Percentiles rank a stretch among this genome's conserved stretches.
These are phyloP conservation scores for Lactarius trivialis DNA, from an alignment of 768 basidiomycete species.

Conservation along the genomic window DNA sequence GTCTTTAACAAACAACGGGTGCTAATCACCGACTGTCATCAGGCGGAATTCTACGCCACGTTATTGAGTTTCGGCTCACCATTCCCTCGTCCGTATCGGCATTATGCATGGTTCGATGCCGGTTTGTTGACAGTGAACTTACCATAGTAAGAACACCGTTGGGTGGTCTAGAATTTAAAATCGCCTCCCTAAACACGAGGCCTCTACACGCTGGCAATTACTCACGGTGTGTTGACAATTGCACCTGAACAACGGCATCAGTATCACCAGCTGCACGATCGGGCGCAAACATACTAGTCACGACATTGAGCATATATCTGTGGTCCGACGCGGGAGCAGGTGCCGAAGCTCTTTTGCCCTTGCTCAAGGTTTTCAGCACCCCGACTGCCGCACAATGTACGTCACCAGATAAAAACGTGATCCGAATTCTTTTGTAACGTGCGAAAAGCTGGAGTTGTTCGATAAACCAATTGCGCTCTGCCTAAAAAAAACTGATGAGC, in stretches of 20 bases:
- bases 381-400: conserved; percentile 90
- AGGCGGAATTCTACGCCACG: background rate
- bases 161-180: conserved; percentile 42
- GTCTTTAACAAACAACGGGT: conserved; percentile 71
- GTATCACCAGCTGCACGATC: background rate
- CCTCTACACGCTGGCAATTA: conserved; percentile 5
- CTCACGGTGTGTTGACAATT: conserved; percentile 94
- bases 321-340: conserved; percentile 54
- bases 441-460: conserved; percentile 73
- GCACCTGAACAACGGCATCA: conserved; percentile 44
- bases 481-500: conserved; percentile 36
- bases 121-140: conserved; percentile 68
- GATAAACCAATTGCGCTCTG: conserved; percentile 88
- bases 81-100: conserved; percentile 81
- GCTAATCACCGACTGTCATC: conserved; percentile 33
- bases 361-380: conserved; percentile 59
- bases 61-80: conserved; percentile 37
- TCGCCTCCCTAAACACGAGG: background rate
- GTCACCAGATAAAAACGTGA: conserved; percentile 89
- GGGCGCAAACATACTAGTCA: conserved; percentile 51
- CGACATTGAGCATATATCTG: conserved; percentile 87
- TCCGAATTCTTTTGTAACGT: conserved; percentile 50
- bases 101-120: conserved; percentile 80
- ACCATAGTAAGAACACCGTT: conserved; percentile 72
- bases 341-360: conserved; percentile 41